A percentile compares a stretch with the other conserved stretches of the same genome.
Conservation (phyloP, 805 yeast species). For the Grigorovia transvaalensis region DNA sequence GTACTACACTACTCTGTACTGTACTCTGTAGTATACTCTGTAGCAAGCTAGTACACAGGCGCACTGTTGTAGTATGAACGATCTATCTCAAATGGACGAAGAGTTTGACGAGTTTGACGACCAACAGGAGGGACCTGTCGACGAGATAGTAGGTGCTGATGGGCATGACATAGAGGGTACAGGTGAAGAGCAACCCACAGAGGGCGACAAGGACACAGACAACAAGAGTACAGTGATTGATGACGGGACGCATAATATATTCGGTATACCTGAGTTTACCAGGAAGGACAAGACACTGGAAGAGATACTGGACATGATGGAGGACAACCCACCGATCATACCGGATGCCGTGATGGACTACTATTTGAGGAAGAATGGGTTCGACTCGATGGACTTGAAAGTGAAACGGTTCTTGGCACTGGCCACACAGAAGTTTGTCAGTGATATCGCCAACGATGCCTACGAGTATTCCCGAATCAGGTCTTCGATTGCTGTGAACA, state of each 20-base stretch:
- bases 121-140: constrained; percentile 25
- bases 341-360: constrained; percentile 96
- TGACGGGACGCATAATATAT: constrained; percentile 25
- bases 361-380: constrained; percentile 76
- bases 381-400: constrained; percentile 66
- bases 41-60: not conserved
- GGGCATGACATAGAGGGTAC: constrained; percentile 3
- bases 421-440: constrained; percentile 91
- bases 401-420: constrained; percentile 78
- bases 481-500: constrained; percentile 77
- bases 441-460: constrained; percentile 93
- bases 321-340: constrained; percentile 87
- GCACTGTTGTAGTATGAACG: not conserved
- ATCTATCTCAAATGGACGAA: constrained; percentile 11
- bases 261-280: constrained; percentile 56
- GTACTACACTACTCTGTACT: not conserved
- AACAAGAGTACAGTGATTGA: constrained; percentile 18
- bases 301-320: constrained; percentile 82
- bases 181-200: constrained; percentile 5
- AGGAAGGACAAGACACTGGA: constrained; percentile 72
- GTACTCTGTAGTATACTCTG: not conserved
- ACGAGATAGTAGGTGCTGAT: constrained; percentile 8
- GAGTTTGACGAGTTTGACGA: constrained; percentile 30
- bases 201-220: not conserved
- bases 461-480: constrained; percentile 91